These are phyloP conservation scores for Candida tetrigidarum DNA, from an alignment of 1,139 yeast genomes.

Conservation along the genomic window DNA sequence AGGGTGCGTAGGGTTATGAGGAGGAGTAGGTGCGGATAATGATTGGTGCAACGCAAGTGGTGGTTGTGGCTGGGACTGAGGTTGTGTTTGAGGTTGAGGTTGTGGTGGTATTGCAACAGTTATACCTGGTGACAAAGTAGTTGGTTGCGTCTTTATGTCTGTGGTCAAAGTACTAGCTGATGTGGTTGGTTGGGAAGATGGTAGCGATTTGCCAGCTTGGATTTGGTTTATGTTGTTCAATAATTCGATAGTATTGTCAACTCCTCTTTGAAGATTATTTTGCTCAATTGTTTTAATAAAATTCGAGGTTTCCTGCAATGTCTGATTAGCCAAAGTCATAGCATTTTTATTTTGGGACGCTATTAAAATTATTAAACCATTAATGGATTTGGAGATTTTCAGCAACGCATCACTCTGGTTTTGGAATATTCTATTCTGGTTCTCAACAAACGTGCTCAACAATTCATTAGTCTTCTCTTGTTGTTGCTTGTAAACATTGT, in stretches of 20 bases:
- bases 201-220: constrained; percentile 5
- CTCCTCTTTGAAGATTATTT: constrained; percentile 22
- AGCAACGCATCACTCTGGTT: constrained; percentile 26
- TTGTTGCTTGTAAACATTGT: constrained; percentile 18
- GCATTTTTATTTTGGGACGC: constrained; percentile 22
- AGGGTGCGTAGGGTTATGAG: too few relatives aligned
- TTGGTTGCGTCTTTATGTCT: too few relatives aligned
- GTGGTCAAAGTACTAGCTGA: constrained; percentile 9
- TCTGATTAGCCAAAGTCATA: constrained; percentile 23
- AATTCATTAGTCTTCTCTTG: constrained; percentile 20
- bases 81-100: too few relatives aligned
- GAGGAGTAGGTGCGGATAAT: too few relatives aligned
- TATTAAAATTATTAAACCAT: constrained; percentile 25
- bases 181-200: constrained; percentile 7
- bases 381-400: constrained; percentile 23
- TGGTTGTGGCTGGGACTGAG: too few relatives aligned
- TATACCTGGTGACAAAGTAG: too few relatives aligned
- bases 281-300: constrained; percentile 18
- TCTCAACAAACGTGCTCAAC: constrained; percentile 22
- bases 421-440: constrained; percentile 25
- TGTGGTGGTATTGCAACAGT: too few relatives aligned
- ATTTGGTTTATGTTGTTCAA: constrained; percentile 19
- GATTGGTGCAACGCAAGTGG: too few relatives aligned
- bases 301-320: constrained; percentile 23
- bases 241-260: constrained; percentile 22